Conservation (phyloP, 1,284 basidiomycete species). For the Moesziomyces parantarcticus region DNA sequence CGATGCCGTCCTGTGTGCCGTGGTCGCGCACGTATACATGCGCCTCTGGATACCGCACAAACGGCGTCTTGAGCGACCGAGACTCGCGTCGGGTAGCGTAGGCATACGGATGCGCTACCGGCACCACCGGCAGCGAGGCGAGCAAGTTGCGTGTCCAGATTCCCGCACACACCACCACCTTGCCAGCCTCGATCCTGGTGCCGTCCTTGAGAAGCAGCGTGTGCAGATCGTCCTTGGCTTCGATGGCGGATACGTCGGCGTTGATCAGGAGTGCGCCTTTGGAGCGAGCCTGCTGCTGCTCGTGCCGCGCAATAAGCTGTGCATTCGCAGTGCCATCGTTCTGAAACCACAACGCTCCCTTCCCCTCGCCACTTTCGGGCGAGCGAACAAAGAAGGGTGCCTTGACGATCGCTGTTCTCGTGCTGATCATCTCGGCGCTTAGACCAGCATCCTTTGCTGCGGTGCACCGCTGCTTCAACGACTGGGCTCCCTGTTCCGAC, state of each 20-base stretch:
- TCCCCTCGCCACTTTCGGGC: background rate
- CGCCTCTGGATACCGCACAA: conserved; percentile 11
- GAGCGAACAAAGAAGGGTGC: conserved; percentile 8
- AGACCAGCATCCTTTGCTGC: background rate
- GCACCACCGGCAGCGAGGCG: conserved; percentile 1
- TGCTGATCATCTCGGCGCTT: background rate
- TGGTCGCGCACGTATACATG: conserved; percentile 21
- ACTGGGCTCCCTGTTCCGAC: background rate
- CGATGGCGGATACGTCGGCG: conserved; percentile 4
- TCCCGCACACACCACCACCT: conserved; percentile 11
- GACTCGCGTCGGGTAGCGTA: conserved; percentile 5
- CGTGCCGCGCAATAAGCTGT: conserved; percentile 8
- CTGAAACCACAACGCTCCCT: conserved; percentile 9
- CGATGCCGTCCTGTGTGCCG: conserved; percentile 10
- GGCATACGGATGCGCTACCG: conserved; percentile 15
- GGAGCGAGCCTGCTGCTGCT: conserved; percentile 3
- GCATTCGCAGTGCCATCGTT: conserved; percentile 14
- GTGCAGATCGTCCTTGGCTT: no score
- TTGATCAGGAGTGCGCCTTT: conserved; percentile 2
- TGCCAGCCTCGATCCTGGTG: background rate
- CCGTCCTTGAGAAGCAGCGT: background rate
- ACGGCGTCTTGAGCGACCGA: conserved; percentile 3
- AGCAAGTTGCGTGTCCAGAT: conserved; percentile 13
- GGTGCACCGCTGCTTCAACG: background rate
- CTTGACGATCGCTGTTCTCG: background rate